phyloP scores from a whole-genome alignment of 768 basidiomycete species.

The Naganishia randhawae region DNA sequence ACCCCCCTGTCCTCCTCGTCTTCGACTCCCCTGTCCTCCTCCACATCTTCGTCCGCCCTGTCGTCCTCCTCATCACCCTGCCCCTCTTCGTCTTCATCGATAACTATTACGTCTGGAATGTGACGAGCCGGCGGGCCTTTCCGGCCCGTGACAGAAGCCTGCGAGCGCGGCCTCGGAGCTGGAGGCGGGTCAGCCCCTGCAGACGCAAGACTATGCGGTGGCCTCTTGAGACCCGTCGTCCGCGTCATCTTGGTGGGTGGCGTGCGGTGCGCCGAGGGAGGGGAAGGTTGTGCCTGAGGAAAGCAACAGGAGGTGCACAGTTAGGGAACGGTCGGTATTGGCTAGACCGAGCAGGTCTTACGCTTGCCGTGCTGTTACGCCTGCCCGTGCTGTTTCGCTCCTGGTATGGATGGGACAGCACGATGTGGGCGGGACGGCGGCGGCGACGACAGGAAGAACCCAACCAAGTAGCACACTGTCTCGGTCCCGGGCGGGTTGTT shows the following conservation, averaged over 20 bases:
- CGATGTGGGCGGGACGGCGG: no score
- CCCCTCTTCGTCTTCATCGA: not conserved
- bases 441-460: not conserved
- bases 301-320: not conserved
- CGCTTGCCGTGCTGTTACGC: no score
- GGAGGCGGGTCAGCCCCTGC: not conserved
- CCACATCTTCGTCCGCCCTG: not conserved
- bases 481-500: not conserved
- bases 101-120: not conserved
- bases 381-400: no score
- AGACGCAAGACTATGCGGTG: not conserved
- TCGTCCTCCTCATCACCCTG: not conserved
- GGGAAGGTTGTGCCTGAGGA: not conserved
- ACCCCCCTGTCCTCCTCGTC: not conserved
- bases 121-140: constrained; percentile 3
- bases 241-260: not conserved
- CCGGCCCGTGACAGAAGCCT: not conserved
- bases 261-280: not conserved
- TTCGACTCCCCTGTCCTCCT: not conserved
- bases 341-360: no score
- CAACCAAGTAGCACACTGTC: not conserved
- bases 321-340: not conserved
- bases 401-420: no score
- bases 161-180: not conserved
- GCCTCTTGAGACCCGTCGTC: constrained; percentile 12